A percentile compares a stretch with the other conserved stretches of the same genome.
Evolutionary conservation across 1,284 basidiomycete genomes (phyloP).

Genomic region (Coriolopsis trogii): DNA sequence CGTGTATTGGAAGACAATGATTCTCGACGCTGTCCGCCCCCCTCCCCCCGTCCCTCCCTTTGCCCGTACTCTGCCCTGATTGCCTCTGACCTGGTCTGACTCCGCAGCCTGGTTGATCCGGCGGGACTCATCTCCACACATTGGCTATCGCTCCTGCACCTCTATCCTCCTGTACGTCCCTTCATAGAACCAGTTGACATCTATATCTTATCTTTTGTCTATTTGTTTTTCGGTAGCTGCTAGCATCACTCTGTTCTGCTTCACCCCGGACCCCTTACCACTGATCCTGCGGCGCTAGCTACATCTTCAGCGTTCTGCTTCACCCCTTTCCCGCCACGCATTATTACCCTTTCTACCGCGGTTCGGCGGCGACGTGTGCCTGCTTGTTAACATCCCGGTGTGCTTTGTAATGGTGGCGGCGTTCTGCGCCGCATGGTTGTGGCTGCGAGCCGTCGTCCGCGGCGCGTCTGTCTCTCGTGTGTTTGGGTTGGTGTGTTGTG

Average conservation of each 20-base stretch:
- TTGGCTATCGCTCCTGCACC: slow-evolving; percentile 18
- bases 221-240: slow-evolving; percentile 13
- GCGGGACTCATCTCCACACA: slow-evolving; percentile 25
- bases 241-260: slow-evolving; percentile 1
- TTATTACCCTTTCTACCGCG: background rate
- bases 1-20: slow-evolving; percentile 23
- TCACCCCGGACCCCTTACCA: background rate
- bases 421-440: slow-evolving; percentile 20
- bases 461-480: slow-evolving; percentile 6
- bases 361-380: slow-evolving; percentile 11
- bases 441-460: slow-evolving; percentile 20
- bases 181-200: slow-evolving; percentile 18
- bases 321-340: slow-evolving; percentile 5
- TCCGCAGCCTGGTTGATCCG: slow-evolving; percentile 29
- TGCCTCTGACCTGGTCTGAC: slow-evolving; percentile 25
- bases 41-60: slow-evolving; percentile 1
- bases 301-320: background rate
- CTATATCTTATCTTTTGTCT: slow-evolving; percentile 25
- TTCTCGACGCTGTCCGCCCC: slow-evolving; percentile 10
- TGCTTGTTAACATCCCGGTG: slow-evolving; percentile 5
- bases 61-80: slow-evolving; percentile 10
- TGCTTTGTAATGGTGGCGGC: slow-evolving; percentile 15
- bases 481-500: slow-evolving; percentile 22
- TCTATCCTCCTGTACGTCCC: slow-evolving; percentile 21
- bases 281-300: background rate